phyloP scores from a whole-genome alignment of 2,329 filamentous ascomycete genomes.

The Fusarium sp. region DNA sequence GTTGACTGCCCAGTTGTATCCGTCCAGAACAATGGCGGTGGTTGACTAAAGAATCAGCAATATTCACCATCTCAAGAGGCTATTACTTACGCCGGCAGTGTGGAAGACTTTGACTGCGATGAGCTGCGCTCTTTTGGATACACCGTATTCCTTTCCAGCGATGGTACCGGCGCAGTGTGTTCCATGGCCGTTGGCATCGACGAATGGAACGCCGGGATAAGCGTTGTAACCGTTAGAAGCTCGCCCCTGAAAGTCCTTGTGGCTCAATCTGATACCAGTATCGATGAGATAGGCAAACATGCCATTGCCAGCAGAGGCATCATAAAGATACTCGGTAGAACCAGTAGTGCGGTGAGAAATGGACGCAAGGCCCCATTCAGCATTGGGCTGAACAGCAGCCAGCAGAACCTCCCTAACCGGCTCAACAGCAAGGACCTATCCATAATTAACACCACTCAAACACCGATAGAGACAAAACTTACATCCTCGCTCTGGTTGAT shows the following conservation, averaged over 20 bases:
- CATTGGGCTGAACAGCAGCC: constrained; percentile 47
- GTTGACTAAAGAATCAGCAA: constrained; percentile 36
- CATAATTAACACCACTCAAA: background rate
- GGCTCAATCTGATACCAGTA: constrained; percentile 62
- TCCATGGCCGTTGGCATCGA: constrained; percentile 58
- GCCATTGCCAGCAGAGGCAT: constrained; percentile 54
- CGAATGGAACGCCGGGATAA: constrained; percentile 48
- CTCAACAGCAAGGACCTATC: constrained; percentile 51
- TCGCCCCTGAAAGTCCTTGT: constrained; percentile 59
- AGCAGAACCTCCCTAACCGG: constrained; percentile 46
- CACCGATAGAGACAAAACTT: constrained; percentile 24
- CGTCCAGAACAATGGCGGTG: constrained; percentile 47
- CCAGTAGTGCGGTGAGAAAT: constrained; percentile 56
- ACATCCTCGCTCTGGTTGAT: constrained; percentile 57
- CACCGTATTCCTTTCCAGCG: constrained; percentile 58
- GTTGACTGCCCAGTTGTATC: constrained; percentile 55
- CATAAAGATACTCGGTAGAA: constrained; percentile 56
- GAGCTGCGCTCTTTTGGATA: constrained; percentile 58
- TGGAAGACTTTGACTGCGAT: constrained; percentile 62
- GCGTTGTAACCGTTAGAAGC: constrained; percentile 55
- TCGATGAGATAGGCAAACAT: constrained; percentile 67
- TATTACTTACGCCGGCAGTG: constrained; percentile 25
- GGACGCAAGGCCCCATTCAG: constrained; percentile 60
- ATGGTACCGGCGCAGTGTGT: constrained; percentile 62
- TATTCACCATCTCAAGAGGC: rapidly evolving